Percentiles rank a stretch among this genome's conserved stretches.
Evolutionary conservation across 2,329 filamentous ascomycete genomes (phyloP).

Genomic region (Pseudopithomyces maydicus): DNA sequence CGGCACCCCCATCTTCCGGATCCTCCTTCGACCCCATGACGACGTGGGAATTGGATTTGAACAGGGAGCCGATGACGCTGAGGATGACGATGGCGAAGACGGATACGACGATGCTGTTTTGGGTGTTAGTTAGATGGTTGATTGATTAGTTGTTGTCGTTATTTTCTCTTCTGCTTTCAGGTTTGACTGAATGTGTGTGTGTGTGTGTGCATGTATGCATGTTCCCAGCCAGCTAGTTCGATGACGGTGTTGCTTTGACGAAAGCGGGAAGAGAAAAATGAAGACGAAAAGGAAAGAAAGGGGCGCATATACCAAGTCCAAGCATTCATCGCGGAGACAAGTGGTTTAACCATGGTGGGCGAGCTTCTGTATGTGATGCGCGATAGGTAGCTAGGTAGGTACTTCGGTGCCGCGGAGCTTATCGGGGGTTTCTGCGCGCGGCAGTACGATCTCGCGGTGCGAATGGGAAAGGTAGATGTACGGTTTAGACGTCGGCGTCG

Average conservation of each 20-base stretch:
- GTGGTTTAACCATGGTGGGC: conserved; percentile 89
- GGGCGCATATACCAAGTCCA: conserved; percentile 81
- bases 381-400: background rate
- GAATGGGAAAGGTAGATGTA: no score
- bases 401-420: no score
- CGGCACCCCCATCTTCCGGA: conserved; percentile 73
- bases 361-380: conserved; percentile 11
- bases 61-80: conserved; percentile 71
- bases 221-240: no score
- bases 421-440: no score
- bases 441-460: no score
- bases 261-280: background rate
- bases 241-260: background rate
- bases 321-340: conserved; percentile 89
- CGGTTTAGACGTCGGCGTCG: background rate
- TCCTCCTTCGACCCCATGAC: conserved; percentile 76
- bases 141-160: no score
- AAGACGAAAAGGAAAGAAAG: background rate
- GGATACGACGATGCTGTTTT: conserved; percentile 70
- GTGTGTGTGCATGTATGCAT: no score
- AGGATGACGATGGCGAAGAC: conserved; percentile 69
- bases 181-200: no score
- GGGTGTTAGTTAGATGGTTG: background rate
- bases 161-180: no score
- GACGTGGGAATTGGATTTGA: conserved; percentile 77